Evolutionary conservation across 148 eudicot species (phyloP), one percentile per base, ranked within the genome.

Genomic region (Camellia lanceoleosa): DNA sequence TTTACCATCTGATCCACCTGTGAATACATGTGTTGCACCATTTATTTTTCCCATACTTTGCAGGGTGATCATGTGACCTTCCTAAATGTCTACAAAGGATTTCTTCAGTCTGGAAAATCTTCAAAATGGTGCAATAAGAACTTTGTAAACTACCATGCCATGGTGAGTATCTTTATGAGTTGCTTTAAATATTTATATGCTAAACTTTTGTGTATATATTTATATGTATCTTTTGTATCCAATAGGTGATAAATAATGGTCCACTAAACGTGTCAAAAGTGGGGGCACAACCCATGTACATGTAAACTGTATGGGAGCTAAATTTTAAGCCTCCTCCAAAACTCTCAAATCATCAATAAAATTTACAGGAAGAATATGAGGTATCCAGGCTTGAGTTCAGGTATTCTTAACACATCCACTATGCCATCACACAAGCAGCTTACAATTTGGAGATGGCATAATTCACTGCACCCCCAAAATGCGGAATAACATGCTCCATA

Each of bases 31-130:
- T 60, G 77, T 69, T 52, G 20, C 5, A 62, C 8, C 67, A 42
- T 49, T 67, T 65, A 38, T 44, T 71, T 71, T 71, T 73, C 8
- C 44, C 30, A 52, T 81, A 68, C 49, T 70, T 68, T 87, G 84
- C 97, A 97, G 99, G 99, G 99, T 72, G 98, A 97, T 78, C 98
- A 94, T 88, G 91, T 97, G 74, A 94, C 98, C 80, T 97, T 94
- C 84, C 91, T 97, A 42, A 97, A 97, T 85, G 91, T 97, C 67
- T 97, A 97, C 87, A 97, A 87, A 90, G 98, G 94, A 79, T 97
- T 90, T 89, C 74, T 92, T 71, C 91, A 86, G 86, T 94, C 98
- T 18, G 83, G 87, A 71, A 97, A 92, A 92, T 94, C 99, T 47
- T 89, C 99, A 42, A 92, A 88, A 75, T 97, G 99, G 99, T 97